Evolutionary conservation across 1,139 yeast species (phyloP).

Genomic region (Yamadazyma triangularis): DNA sequence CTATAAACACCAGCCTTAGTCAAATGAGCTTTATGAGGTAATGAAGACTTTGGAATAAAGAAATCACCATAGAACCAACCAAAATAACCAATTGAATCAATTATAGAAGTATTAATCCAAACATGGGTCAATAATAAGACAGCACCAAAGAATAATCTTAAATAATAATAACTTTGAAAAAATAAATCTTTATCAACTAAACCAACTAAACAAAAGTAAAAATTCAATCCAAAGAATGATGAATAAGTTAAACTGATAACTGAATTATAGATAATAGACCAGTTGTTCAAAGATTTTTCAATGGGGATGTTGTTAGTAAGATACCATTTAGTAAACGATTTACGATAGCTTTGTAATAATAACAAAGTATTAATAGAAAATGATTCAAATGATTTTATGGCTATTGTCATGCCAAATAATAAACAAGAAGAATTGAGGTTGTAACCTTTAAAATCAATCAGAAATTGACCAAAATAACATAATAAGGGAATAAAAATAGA

Average conservation of each 20-base stretch:
- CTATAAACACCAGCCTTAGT: constrained; percentile 84
- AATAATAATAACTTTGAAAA: constrained; percentile 41
- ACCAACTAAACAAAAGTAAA: constrained; percentile 23
- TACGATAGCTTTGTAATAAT: constrained; percentile 56
- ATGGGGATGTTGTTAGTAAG: constrained; percentile 65
- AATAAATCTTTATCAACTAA: constrained; percentile 12
- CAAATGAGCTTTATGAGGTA: constrained; percentile 41
- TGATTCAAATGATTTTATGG: constrained; percentile 51
- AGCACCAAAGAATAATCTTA: constrained; percentile 56
- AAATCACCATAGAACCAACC: constrained; percentile 93
- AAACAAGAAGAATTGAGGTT: constrained; percentile 3
- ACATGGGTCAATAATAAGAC: constrained; percentile 57
- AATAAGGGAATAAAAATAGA: constrained; percentile 43
- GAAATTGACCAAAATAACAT: constrained; percentile 19
- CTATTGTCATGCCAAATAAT: constrained; percentile 43
- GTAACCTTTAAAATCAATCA: constrained; percentile 4
- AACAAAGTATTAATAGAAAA: constrained; percentile 51
- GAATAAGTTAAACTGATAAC: constrained; percentile 44
- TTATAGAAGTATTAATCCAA: constrained; percentile 70
- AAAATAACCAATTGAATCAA: constrained; percentile 73
- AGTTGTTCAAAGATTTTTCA: constrained; percentile 67
- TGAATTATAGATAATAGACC: constrained; percentile 69
- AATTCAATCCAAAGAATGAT: constrained; percentile 40
- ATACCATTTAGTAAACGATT: constrained; percentile 64
- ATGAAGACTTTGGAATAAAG: constrained; percentile 51